Evolutionary conservation across 2,329 filamentous ascomycete genomes (phyloP).

Genomic region (Ascomycota sp.): DNA sequence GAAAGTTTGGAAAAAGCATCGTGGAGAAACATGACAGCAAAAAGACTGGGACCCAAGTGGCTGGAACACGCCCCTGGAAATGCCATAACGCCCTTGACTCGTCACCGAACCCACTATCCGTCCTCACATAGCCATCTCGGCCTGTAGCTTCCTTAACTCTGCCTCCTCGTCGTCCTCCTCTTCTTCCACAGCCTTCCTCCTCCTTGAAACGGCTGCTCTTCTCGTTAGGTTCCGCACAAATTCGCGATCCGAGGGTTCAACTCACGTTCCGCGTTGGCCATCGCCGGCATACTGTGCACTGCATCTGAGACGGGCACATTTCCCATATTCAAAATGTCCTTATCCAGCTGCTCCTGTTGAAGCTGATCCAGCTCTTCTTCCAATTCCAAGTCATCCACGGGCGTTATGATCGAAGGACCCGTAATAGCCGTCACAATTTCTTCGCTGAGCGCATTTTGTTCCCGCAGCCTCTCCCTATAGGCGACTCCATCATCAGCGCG

Average conservation of each 20-base stretch:
- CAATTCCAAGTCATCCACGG: conserved; percentile 68
- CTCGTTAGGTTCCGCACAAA: conserved; percentile 1
- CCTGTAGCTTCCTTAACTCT: conserved; percentile 79
- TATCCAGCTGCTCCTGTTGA: conserved; percentile 83
- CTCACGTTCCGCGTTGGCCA: conserved; percentile 58
- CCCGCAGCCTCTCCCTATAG: conserved; percentile 65
- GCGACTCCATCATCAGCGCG: background rate
- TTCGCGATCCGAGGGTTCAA: conserved; percentile 5
- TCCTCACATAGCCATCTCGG: conserved; percentile 83
- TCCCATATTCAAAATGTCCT: conserved; percentile 82
- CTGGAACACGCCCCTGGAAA: conserved; percentile 2
- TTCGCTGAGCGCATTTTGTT: conserved; percentile 82
- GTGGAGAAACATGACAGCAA: background rate
- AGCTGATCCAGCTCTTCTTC: conserved; percentile 69
- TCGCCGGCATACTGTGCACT: conserved; percentile 56
- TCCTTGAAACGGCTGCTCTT: conserved; percentile 11
- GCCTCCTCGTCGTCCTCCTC: conserved; percentile 92
- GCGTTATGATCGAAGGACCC: conserved; percentile 42
- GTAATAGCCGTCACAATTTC: conserved; percentile 82
- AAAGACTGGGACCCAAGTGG: background rate
- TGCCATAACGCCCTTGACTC: conserved; percentile 2
- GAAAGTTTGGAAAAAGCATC: no score
- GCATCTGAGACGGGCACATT: conserved; percentile 63
- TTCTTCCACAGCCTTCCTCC: conserved; percentile 16
- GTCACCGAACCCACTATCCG: background rate